Evolutionary conservation across 345 rosid species (phyloP).

Genomic region (Alliaria petiolata): DNA sequence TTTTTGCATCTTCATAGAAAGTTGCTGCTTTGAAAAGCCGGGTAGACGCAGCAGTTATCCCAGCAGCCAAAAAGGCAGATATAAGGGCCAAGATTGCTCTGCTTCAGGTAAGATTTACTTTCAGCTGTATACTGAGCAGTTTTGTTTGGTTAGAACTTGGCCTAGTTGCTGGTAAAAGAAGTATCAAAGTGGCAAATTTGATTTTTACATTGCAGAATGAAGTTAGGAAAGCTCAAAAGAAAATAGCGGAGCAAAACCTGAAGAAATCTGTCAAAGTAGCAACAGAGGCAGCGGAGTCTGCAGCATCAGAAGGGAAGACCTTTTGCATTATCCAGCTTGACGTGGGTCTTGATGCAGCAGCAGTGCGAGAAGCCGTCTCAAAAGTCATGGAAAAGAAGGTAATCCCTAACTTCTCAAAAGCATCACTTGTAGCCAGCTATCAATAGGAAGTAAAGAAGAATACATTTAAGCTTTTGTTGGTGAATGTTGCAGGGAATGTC

Average conservation of each 20-base stretch:
- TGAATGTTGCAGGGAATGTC: slow-evolving; percentile 61
- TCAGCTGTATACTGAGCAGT: neutral
- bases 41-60: slow-evolving; percentile 72
- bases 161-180: neutral
- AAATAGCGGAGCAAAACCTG: slow-evolving; percentile 78
- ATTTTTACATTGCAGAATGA: slow-evolving; percentile 43
- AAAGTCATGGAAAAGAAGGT: slow-evolving; percentile 82
- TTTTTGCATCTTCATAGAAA: slow-evolving; percentile 43
- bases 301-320: slow-evolving; percentile 63
- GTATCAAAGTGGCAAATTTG: neutral
- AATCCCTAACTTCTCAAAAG: neutral
- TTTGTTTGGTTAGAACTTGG: neutral
- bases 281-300: slow-evolving; percentile 58
- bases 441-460: neutral
- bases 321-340: slow-evolving; percentile 73
- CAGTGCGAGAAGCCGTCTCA: slow-evolving; percentile 87
- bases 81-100: slow-evolving; percentile 62
- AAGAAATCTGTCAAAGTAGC: slow-evolving; percentile 67
- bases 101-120: slow-evolving; percentile 59
- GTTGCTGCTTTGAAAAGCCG: slow-evolving; percentile 73
- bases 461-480: neutral
- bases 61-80: slow-evolving; percentile 85
- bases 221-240: slow-evolving; percentile 78
- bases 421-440: too few relatives aligned
- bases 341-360: slow-evolving; percentile 86